Base-by-base conservation (phyloP, 306 rosid species). In the Spatholobus suberectus region DNA sequence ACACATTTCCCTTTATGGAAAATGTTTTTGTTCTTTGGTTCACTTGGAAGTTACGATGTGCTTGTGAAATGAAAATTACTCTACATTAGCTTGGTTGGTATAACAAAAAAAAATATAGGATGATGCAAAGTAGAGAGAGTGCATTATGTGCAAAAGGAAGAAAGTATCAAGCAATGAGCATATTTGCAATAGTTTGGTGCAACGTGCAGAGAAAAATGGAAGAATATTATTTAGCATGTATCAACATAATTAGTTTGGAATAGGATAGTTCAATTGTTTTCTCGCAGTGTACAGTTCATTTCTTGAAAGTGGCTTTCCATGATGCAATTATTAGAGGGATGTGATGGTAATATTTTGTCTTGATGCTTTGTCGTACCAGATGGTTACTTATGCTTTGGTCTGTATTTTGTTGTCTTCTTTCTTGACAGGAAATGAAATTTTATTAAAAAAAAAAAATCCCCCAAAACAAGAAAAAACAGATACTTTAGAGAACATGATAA, bases 311-410 rank as follows among this genome's bases (percentile, higher is more conserved):
- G 12, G 21, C 21, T 43, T 44, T 55, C 24, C n/a, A 26, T 80
- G 20, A 55, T 68, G 44, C 52, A 73, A 80, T 80, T 40, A 38
- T 38, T 6, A 61, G 47, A 59, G 73, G 34, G 81, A 41, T 27
- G 27, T 21, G 24, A 51, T 38, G 18, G 18, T n/a, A 59, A 21
- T 79, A 18, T 52, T 38, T 44, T 8, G 41, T 27, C 11, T 23
- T 52, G 17, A 20, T 43, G 40, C 27, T 20, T 66, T 20, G 17
- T 37, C 47, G 74, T 62, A 49, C 46, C 51, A 61, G 74, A 77
- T 74, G 81, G 35, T 47, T n/a, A 17, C 21, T 69, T 69, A 69
- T 40, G 23, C 41, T 40, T 47, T 70, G 70, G 44, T 37, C 26
- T 9, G 38, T 23, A 20, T 3, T 21, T 3, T 58, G 8, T 13